Conservation (phyloP, 805 yeast species). For the Schwanniomyces yamadae region DNA sequence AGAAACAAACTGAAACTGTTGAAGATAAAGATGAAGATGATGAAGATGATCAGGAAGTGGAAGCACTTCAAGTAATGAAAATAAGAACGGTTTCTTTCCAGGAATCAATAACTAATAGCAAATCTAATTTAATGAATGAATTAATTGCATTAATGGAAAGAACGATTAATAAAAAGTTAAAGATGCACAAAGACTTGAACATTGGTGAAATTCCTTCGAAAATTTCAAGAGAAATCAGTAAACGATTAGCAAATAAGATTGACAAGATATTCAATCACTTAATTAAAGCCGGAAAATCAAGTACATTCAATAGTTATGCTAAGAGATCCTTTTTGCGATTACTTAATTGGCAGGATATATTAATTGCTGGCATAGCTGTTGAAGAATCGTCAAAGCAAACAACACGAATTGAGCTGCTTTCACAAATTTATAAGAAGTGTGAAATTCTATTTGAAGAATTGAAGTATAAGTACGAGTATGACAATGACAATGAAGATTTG, state of each 20-base stretch:
- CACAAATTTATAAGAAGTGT: slow-evolving; percentile 20
- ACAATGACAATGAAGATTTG: slow-evolving; percentile 11
- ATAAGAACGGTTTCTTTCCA: slow-evolving; percentile 6
- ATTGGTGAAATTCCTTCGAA: slow-evolving; percentile 3
- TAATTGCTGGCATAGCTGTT: slow-evolving; percentile 20
- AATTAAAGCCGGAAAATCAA: slow-evolving; percentile 2
- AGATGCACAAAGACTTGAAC: neutral
- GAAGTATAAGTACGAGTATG: slow-evolving; percentile 27
- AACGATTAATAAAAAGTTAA: slow-evolving; percentile 11
- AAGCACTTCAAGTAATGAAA: slow-evolving; percentile 6
- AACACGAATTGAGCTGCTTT: slow-evolving; percentile 9
- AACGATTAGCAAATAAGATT: slow-evolving; percentile 11
- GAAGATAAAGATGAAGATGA: slow-evolving; percentile 4
- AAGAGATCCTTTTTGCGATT: slow-evolving; percentile 5
- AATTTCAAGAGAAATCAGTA: slow-evolving; percentile 7
- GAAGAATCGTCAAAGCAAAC: slow-evolving; percentile 11
- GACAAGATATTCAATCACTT: slow-evolving; percentile 8
- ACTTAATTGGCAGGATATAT: slow-evolving; percentile 29
- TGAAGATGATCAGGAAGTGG: slow-evolving; percentile 4
- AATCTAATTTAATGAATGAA: slow-evolving; percentile 21
- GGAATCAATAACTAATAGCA: slow-evolving; percentile 17
- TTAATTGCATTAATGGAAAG: slow-evolving; percentile 16
- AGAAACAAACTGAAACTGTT: slow-evolving; percentile 15
- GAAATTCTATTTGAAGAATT: slow-evolving; percentile 25
- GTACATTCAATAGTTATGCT: slow-evolving; percentile 1